Evolutionary conservation across 2,329 filamentous ascomycete species (phyloP), one percentile per base, ranked within the genome.

Genomic region (Hymenoscyphus fraxineus): DNA sequence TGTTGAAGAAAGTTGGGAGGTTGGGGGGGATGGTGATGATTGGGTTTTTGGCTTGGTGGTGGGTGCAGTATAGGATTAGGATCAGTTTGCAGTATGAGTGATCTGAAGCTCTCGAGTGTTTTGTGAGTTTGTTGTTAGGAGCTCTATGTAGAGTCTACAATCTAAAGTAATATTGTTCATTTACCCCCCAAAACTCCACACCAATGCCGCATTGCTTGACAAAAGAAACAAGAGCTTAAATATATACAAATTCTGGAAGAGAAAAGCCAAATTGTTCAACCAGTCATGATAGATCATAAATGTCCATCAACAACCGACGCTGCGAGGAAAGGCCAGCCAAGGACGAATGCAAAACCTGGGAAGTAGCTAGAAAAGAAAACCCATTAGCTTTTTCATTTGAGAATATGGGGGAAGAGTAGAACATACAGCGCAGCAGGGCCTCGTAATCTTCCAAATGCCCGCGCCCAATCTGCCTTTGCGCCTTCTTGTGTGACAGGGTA

Each of bases 401-500:
- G 4, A 16, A 27, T 4, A 4, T 51, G 44, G 7, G 19, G 22
- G 31, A 47, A 16, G 40, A n/a, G n/a, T 16, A 19, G 15, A 15
- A 67, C 68, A 62, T 67, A 71, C 70, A 70, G 66, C 56, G 67
- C 63, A n/a, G 65, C 63, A 39, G 55, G 58, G 35, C 57, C 61
- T 3, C 68, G 67, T 10, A 70, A 6, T 31, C 59, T 58, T 59
- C 59, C 62, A 10, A 63, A 31, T 38, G 69, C 67, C 32, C 59
- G 63, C 0, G 47, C 62, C 69, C 69, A 72, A 58, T 72, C 70
- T 7, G 65, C 68, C 35, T 64, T 66, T 19, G 64, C 63, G 2
- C 64, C 41, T 19, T 62, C 60, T 19, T 57, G 31, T 1, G 64
- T 64, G 6, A 44, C 62, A 7, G 70, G 68, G 16, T 67, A 65